Evolutionary conservation across 495 filamentous ascomycete genomes (phyloP).

Genomic region (Lasiosphaeriaceae sp.): DNA sequence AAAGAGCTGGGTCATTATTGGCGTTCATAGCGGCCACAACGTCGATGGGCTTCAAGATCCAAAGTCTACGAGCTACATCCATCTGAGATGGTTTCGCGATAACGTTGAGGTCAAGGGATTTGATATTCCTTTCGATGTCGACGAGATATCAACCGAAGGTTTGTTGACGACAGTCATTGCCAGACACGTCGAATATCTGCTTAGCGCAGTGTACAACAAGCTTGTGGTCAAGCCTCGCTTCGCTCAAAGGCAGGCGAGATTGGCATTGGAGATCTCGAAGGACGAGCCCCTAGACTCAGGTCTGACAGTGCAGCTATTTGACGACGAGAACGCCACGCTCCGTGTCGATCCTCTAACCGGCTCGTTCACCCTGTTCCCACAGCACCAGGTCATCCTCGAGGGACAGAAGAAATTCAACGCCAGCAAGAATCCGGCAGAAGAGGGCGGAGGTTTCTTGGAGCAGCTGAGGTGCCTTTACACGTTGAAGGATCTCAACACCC

Average conservation of each 20-base stretch:
- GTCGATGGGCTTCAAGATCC: slow-evolving; percentile 28
- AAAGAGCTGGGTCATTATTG: slow-evolving; percentile 91
- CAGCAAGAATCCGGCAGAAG: slow-evolving; percentile 47
- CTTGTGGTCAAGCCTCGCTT: slow-evolving; percentile 58
- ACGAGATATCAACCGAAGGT: slow-evolving; percentile 64
- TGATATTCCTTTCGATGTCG: slow-evolving; percentile 60
- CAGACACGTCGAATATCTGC: slow-evolving; percentile 63
- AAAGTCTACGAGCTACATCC: slow-evolving; percentile 48
- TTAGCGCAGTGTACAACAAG: slow-evolving; percentile 56
- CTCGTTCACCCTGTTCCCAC: slow-evolving; percentile 48
- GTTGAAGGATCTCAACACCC: slow-evolving; percentile 59
- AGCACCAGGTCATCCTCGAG: slow-evolving; percentile 33
- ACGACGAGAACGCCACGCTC: slow-evolving; percentile 52
- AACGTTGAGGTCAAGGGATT: slow-evolving; percentile 65
- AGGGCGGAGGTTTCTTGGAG: slow-evolving; percentile 51
- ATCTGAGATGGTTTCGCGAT: slow-evolving; percentile 80
- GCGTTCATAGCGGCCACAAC: slow-evolving; percentile 61
- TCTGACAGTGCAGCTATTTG: slow-evolving; percentile 65
- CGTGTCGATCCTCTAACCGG: slow-evolving; percentile 67
- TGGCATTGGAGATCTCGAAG: slow-evolving; percentile 51
- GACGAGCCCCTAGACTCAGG: slow-evolving; percentile 61
- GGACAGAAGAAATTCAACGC: slow-evolving; percentile 52
- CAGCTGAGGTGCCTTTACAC: slow-evolving; percentile 54
- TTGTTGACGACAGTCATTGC: slow-evolving; percentile 72
- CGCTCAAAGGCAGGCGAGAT: slow-evolving; percentile 47